Conservation (phyloP, 345 rosid species). For the Camelina hispida region DNA sequence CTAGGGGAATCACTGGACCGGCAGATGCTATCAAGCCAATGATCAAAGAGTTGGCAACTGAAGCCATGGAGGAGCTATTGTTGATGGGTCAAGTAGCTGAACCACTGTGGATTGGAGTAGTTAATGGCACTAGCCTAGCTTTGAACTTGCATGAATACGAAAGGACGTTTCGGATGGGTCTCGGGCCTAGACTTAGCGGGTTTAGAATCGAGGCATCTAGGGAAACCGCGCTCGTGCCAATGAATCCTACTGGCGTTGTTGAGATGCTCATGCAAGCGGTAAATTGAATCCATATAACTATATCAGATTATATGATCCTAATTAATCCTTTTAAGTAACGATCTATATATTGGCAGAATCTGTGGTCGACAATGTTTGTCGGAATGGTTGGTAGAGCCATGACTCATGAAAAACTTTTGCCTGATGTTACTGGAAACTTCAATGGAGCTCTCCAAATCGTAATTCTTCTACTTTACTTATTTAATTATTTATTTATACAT, state of each 20-base stretch:
- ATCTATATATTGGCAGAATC: conserved; percentile 52
- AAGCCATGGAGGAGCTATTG: conserved; percentile 88
- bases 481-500: no score
- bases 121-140: conserved; percentile 49
- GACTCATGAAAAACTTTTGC: conserved; percentile 65
- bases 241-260: conserved; percentile 70
- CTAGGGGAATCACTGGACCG: conserved; percentile 47
- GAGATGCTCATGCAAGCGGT: conserved; percentile 89
- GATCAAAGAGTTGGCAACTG: conserved; percentile 78
- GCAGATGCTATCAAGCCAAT: conserved; percentile 67
- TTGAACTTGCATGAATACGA: conserved; percentile 73
- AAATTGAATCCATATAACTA: background rate
- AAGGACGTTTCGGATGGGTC: conserved; percentile 57
- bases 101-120: conserved; percentile 72
- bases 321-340: no score
- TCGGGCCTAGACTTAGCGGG: conserved; percentile 69
- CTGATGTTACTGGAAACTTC: conserved; percentile 71
- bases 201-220: conserved; percentile 81
- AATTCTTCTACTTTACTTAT: conserved; percentile 18
- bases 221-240: conserved; percentile 65
- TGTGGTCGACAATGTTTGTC: conserved; percentile 75
- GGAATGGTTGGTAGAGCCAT: conserved; percentile 72
- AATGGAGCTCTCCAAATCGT: conserved; percentile 89
- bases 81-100: conserved; percentile 77
- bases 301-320: no score